Conservation (phyloP, 2,329 filamentous ascomycete species). For the Aspergillus calidoustus region DNA sequence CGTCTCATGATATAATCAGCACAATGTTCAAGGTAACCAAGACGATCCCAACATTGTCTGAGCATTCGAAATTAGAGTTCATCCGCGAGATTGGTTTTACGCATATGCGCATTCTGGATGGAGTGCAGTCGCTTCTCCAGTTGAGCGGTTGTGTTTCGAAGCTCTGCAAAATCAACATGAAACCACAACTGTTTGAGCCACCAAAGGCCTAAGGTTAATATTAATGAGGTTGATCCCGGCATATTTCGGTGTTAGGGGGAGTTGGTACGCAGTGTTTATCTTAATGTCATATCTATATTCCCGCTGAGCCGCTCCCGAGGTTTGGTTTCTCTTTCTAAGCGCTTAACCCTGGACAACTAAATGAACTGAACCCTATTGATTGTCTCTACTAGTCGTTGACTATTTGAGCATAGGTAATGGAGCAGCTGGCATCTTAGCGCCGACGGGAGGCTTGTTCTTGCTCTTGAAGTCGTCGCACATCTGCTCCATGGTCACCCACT, state of each 20-base stretch:
- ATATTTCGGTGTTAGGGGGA: conserved; percentile 31
- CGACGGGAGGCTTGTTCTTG: conserved; percentile 31
- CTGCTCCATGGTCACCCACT: conserved; percentile 63
- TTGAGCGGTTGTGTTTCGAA: conserved; percentile 90
- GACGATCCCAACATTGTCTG: conserved; percentile 86
- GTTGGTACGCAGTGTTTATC: conserved; percentile 8
- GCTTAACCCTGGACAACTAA: background rate
- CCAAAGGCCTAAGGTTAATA: conserved; percentile 35
- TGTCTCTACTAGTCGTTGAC: background rate
- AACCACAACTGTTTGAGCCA: conserved; percentile 74
- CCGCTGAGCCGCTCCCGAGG: background rate
- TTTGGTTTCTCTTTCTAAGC: background rate
- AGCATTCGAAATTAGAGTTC: conserved; percentile 95
- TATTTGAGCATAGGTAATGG: conserved; percentile 17
- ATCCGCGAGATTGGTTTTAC: conserved; percentile 99
- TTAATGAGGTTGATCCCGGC: conserved; percentile 18
- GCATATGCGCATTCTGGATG: conserved; percentile 98
- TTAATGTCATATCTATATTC: conserved; percentile 2
- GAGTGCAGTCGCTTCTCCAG: conserved; percentile 92
- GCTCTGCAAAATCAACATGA: conserved; percentile 95
- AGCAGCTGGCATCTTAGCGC: conserved; percentile 32
- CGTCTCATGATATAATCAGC: conserved; percentile 97
- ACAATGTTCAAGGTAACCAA: conserved; percentile 99
- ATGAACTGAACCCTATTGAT: background rate
- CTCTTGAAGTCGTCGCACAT: conserved; percentile 74